Percentiles rank a stretch among this genome's conserved stretches.
Evolutionary conservation across 768 basidiomycete species (phyloP).

Genomic region (Pleurotus eryngii): DNA sequence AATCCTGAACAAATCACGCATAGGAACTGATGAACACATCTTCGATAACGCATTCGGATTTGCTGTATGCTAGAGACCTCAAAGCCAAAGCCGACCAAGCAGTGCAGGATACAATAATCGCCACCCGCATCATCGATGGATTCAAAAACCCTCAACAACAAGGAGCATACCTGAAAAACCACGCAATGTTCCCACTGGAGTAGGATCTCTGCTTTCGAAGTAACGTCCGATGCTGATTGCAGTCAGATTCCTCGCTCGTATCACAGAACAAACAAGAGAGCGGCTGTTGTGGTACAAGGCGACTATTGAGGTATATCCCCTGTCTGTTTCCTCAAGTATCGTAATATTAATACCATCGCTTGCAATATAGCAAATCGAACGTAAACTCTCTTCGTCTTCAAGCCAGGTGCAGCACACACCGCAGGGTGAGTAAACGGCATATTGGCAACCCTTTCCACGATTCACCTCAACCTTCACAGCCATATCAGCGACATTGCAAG

Average conservation of each 20-base stretch:
- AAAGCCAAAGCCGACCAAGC: constrained; percentile 74
- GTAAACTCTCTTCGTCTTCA: constrained; percentile 69
- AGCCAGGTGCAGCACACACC: constrained; percentile 66
- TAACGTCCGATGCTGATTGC: background rate
- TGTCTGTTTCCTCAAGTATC: background rate
- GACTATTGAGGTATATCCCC: constrained; percentile 64
- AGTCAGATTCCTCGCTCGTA: constrained; percentile 65
- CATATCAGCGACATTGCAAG: constrained; percentile 73
- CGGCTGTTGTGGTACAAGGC: constrained; percentile 75
- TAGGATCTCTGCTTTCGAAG: constrained; percentile 27
- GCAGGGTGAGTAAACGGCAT: constrained; percentile 48
- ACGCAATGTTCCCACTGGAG: constrained; percentile 83
- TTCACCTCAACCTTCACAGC: constrained; percentile 33
- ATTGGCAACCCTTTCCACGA: too few relatives aligned
- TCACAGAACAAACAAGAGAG: constrained; percentile 70
- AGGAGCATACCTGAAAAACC: constrained; percentile 67
- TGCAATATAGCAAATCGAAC: constrained; percentile 68
- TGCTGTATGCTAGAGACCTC: constrained; percentile 63
- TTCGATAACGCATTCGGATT: constrained; percentile 63
- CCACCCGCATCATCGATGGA: constrained; percentile 75
- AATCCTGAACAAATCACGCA: background rate
- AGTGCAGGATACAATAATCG: constrained; percentile 76
- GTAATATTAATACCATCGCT: background rate
- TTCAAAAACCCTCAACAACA: constrained; percentile 74
- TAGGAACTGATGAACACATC: constrained; percentile 67